phyloP scores from a whole-genome alignment of 768 basidiomycete species.

The Hortiboletus flavorubellus region DNA sequence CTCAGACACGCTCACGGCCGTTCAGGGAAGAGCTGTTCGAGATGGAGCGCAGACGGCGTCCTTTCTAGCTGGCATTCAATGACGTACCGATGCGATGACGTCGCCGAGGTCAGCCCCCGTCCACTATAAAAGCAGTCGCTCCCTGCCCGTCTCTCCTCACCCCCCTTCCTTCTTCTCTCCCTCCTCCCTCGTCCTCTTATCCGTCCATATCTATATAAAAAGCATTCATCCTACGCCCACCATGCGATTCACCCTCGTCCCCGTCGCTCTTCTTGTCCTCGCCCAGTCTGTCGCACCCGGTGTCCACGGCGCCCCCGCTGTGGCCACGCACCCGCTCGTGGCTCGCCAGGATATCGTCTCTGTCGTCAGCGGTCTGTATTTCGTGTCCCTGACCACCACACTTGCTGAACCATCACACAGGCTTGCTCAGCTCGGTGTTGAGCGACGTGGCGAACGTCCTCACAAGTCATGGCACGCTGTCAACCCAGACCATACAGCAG shows the following conservation, averaged over 20 bases:
- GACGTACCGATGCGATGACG: constrained; percentile 11
- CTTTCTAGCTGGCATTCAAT: constrained; percentile 20
- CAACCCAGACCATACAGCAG: neutral
- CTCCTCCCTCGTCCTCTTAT: constrained; percentile 1
- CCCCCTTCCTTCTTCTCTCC: constrained; percentile 10
- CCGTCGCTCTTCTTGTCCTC: constrained; percentile 20
- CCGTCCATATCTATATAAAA: constrained; percentile 15
- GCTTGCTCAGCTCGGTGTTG: neutral
- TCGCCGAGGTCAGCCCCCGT: constrained; percentile 7
- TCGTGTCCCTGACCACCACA: neutral
- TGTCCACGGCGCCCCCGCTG: constrained; percentile 18
- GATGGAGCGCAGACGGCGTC: constrained; percentile 46
- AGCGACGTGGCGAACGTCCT: neutral
- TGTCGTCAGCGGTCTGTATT: neutral
- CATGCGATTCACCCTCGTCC: constrained; percentile 23
- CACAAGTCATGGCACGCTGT: neutral
- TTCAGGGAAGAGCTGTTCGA: constrained; percentile 56
- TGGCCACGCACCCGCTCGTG: neutral
- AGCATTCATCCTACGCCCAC: constrained; percentile 13
- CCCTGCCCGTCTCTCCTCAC: neutral
- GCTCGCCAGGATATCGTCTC: neutral
- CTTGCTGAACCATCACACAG: constrained; percentile 6
- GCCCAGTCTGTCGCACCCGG: constrained; percentile 11
- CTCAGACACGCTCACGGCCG: constrained; percentile 15
- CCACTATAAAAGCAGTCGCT: constrained; percentile 18